Percentiles rank a stretch among this genome's conserved stretches.
Conservation (phyloP, 2,329 filamentous ascomycete species). For the Aulographum hederae region DNA sequence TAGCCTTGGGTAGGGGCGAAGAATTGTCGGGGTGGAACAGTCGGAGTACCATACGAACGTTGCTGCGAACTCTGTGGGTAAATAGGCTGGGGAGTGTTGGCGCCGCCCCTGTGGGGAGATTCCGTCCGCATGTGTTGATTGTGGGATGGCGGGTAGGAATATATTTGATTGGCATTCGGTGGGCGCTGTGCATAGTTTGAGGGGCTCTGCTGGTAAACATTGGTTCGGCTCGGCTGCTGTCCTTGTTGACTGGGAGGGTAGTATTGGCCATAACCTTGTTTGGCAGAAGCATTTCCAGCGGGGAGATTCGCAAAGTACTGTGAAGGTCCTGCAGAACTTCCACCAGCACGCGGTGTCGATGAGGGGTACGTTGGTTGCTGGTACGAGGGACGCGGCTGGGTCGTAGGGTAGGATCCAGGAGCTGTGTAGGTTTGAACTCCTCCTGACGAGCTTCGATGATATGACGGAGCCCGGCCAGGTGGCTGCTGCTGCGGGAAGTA, state of each 20-base stretch:
- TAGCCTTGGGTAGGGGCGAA: not conserved
- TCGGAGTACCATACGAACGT: not conserved
- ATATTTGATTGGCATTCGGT: not conserved
- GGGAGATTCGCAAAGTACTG: not conserved
- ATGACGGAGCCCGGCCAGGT: slow-evolving; percentile 16
- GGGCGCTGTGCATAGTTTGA: not conserved
- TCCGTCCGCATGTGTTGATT: not conserved
- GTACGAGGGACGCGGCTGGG: not conserved
- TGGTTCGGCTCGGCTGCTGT: not conserved
- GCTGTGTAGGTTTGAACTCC: not conserved
- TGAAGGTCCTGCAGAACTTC: too few species aligned
- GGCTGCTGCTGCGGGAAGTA: slow-evolving; percentile 17
- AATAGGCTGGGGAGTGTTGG: not conserved
- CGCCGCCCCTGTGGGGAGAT: not conserved
- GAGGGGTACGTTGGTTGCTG: not conserved
- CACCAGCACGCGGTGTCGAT: too few species aligned
- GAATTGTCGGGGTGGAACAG: not conserved
- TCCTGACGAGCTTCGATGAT: slow-evolving; percentile 8
- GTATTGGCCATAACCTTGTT: not conserved
- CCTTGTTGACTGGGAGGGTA: too few species aligned
- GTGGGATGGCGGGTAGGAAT: too few species aligned
- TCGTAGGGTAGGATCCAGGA: not conserved
- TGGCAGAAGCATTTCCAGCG: not conserved
- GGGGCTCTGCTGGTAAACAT: not conserved
- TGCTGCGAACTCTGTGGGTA: not conserved